Evolutionary conservation across 768 basidiomycete species (phyloP), one percentile per base, ranked within the genome.

Genomic region (Tricholoma furcatifolium): DNA sequence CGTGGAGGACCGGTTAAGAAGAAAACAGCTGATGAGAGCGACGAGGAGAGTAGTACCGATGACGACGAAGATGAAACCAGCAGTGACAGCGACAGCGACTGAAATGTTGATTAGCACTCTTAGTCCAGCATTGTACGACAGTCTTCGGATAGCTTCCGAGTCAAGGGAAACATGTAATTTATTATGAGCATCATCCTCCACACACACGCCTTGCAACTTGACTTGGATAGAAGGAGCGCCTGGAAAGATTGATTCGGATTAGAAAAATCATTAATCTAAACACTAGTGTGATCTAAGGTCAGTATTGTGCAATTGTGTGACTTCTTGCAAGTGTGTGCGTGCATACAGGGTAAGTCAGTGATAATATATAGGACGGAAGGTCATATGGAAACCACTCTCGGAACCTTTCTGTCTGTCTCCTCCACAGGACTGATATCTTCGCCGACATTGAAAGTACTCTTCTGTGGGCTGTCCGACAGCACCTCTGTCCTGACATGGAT

Each of bases 1-100:
- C 84, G 90, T 40, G 95, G 95, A 4, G 89, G 86, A 3, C 60
- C 81, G 17, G 92, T 96, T 54, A 97, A 93, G 80, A 87, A 83
- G 64, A 69, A 62, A 18, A 51, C 54, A 38, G 80, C 77, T 39
- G 78, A 80, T 8, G 80, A 80, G 55, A 76, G 74, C 43, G 81
- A 79, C 48, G 80, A 81, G 41, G 68, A 77, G 56, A 75, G 74
- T 46, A 80, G 76, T 41, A 75, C 73, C 43, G 80, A 82, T 54
- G 78, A 78, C 60, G 82, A 78, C 56, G 78, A 79, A 58, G 77
- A 82, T 49, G 69, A 55, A 42, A 38, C 43, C 47, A 72, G 55
- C 66, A 81, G 80, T 58, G 81, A 83, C 54, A 71, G 70, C 45
- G 70, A 84, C 56, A 76, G 74, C 59, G 69, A 79, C 70, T 72